These are phyloP conservation scores for Fraxinus quadrangulata DNA, from an alignment of 257 asterid species.

Conservation along the genomic window DNA sequence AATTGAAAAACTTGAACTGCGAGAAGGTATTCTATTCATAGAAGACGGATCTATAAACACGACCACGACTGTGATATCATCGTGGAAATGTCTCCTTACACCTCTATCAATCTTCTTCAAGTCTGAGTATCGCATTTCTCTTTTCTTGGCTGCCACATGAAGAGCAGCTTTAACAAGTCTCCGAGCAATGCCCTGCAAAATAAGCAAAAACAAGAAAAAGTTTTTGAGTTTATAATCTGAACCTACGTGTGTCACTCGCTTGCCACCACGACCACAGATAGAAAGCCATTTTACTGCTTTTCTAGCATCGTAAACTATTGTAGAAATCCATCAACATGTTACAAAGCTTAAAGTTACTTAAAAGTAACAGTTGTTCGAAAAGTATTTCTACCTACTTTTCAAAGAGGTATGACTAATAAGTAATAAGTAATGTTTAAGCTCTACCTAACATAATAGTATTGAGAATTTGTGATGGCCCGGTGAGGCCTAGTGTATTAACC, in stretches of 20 bases:
- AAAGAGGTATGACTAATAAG: too few relatives aligned
- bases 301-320: not conserved
- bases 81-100: slow-evolving; percentile 95
- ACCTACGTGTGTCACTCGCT: not conserved
- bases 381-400: too few relatives aligned
- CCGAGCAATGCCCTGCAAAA: slow-evolving; percentile 71
- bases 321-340: not conserved
- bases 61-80: slow-evolving; percentile 82
- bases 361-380: not conserved
- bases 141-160: slow-evolving; percentile 81
- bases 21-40: slow-evolving; percentile 30
- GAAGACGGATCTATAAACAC: slow-evolving; percentile 59
- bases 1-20: slow-evolving; percentile 44
- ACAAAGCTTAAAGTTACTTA: not conserved
- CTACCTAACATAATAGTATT: too few relatives aligned
- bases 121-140: slow-evolving; percentile 92
- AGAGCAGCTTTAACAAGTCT: slow-evolving; percentile 78
- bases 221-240: not conserved
- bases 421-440: too few relatives aligned
- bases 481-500: not conserved
- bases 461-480: not conserved
- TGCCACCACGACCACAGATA: not conserved
- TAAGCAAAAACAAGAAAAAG: not conserved
- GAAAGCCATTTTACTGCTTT: not conserved
- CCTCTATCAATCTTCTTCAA: slow-evolving; percentile 87